Evolutionary conservation across 2,329 filamentous ascomycete genomes (phyloP).

Genomic region (Cladophialophora immunda): DNA sequence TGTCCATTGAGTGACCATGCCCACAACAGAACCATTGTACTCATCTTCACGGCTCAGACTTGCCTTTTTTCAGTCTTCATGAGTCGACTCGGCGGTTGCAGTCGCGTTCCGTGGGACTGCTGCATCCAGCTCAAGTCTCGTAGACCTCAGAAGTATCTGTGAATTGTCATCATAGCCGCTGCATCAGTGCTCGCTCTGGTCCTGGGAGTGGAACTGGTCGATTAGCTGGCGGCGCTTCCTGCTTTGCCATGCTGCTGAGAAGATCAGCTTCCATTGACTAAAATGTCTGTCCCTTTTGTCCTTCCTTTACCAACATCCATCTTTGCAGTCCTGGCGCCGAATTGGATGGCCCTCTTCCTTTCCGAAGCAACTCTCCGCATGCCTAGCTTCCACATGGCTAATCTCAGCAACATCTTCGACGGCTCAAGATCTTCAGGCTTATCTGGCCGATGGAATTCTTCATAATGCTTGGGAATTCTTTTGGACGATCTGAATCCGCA

Average conservation of each 20-base stretch:
- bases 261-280: constrained; percentile 34
- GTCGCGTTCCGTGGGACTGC: constrained; percentile 37
- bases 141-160: constrained; percentile 78
- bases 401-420: constrained; percentile 80
- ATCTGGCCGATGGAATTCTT: constrained; percentile 9
- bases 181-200: background rate
- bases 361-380: constrained; percentile 78
- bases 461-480: constrained; percentile 35
- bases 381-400: constrained; percentile 77
- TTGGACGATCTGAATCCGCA: constrained; percentile 75
- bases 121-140: constrained; percentile 45
- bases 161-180: constrained; percentile 42
- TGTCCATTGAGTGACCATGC: background rate
- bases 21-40: background rate
- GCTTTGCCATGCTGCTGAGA: background rate
- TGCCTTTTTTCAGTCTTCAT: constrained; percentile 44
- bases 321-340: constrained; percentile 82
- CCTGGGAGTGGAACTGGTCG: constrained; percentile 1
- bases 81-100: constrained; percentile 32
- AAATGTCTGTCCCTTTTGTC: constrained; percentile 72
- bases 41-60: constrained; percentile 41
- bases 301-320: constrained; percentile 68
- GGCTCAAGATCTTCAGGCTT: constrained; percentile 66
- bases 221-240: background rate
- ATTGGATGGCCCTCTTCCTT: constrained; percentile 92